These are phyloP conservation scores for Colletotrichum neosansevieriae DNA, from an alignment of 2,329 filamentous ascomycete species.

Conservation along the genomic window DNA sequence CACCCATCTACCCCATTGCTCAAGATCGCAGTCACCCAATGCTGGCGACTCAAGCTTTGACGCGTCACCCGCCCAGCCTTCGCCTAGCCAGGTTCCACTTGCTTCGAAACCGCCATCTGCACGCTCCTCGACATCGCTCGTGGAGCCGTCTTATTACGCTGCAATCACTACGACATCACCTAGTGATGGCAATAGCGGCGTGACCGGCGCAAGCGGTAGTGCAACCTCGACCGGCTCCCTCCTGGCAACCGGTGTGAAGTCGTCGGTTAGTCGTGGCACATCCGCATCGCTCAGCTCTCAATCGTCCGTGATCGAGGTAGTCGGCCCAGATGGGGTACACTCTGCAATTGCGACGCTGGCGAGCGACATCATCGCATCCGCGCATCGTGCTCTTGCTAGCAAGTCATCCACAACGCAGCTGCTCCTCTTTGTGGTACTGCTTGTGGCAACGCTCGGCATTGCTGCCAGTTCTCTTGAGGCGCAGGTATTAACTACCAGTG, in stretches of 20 bases:
- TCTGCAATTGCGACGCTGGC: neutral
- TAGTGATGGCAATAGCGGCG: neutral
- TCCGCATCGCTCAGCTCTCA: neutral
- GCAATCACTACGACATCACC: neutral
- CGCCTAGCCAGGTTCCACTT: neutral
- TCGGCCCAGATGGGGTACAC: neutral
- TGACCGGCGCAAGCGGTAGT: neutral
- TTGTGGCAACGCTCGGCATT: conserved; percentile 3
- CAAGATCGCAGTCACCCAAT: neutral
- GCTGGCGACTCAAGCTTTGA: neutral
- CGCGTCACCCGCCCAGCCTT: neutral
- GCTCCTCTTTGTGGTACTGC: conserved; percentile 5
- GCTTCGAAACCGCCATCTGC: neutral
- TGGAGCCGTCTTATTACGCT: conserved; percentile 4
- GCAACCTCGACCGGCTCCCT: neutral
- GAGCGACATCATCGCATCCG: neutral
- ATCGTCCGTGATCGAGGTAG: neutral
- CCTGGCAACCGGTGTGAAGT: neutral
- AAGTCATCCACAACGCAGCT: neutral
- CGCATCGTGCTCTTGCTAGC: conserved; percentile 1
- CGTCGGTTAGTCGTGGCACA: neutral
- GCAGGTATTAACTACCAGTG: neutral
- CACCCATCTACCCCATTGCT: neutral
- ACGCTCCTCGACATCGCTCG: neutral
- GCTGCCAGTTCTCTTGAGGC: neutral